Percentiles rank a stretch among this genome's conserved stretches.
These are phyloP conservation scores for Stevia rebaudiana DNA, from an alignment of 140 eudicot genomes.

Conservation along the genomic window DNA sequence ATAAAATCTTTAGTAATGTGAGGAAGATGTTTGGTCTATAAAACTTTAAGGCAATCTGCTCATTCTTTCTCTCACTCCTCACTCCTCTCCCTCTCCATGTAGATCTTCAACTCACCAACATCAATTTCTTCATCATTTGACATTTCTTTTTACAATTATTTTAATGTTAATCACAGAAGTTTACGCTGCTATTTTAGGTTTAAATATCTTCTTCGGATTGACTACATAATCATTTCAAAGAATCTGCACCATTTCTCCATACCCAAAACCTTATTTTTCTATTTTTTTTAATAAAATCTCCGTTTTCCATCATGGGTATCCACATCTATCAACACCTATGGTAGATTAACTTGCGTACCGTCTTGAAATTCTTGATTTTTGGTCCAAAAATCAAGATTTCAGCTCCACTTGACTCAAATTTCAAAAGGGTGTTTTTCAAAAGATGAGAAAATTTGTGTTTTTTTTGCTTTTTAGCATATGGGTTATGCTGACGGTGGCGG, in stretches of 20 bases:
- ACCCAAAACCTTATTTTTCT: not conserved
- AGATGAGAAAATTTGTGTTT: constrained; percentile 20
- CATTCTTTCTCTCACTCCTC: no score
- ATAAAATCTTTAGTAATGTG: no score
- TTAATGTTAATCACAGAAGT: not conserved
- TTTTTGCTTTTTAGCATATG: constrained; percentile 27
- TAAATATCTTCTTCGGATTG: not conserved
- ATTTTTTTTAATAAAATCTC: not conserved
- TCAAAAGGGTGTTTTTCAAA: constrained; percentile 24
- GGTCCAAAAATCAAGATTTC: constrained; percentile 14
- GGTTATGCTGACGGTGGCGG: constrained; percentile 32
- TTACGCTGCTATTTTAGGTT: not conserved
- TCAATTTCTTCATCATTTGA: not conserved
- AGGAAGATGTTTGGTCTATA: no score
- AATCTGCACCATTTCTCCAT: no score
- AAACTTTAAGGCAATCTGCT: no score
- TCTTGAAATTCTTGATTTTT: constrained; percentile 27
- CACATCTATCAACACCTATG: not conserved
- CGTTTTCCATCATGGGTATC: not conserved
- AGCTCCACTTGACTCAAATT: constrained; percentile 10
- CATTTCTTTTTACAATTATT: not conserved
- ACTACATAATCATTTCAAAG: no score
- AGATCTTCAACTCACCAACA: no score
- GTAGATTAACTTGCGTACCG: not conserved
- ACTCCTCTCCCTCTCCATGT: no score